Evolutionary conservation across 352 stramenopile species (phyloP).

Genomic region (Lagenidium giganteum): DNA sequence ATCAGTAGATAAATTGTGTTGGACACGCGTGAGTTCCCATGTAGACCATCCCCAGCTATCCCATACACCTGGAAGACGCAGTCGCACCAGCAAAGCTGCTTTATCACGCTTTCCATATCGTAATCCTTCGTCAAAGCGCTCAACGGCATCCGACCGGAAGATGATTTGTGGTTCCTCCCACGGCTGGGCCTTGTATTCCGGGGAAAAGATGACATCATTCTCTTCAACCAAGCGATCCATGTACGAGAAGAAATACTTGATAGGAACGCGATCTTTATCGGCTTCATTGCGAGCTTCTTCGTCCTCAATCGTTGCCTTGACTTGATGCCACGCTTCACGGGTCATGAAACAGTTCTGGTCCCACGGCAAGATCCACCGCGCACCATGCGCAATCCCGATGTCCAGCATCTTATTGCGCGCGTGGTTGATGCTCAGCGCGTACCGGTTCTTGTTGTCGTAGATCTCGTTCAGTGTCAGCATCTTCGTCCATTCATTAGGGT

Average conservation of each 20-base stretch:
- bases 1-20: slow-evolving; percentile 32
- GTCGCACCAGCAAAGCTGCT: slow-evolving; percentile 32
- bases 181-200: slow-evolving; percentile 22
- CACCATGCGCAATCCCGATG: slow-evolving; percentile 23
- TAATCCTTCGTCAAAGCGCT: slow-evolving; percentile 48
- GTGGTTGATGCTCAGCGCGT: slow-evolving; percentile 42
- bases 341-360: slow-evolving; percentile 53
- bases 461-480: slow-evolving; percentile 28
- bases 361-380: slow-evolving; percentile 44
- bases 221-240: slow-evolving; percentile 43
- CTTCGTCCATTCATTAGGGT: slow-evolving; percentile 24
- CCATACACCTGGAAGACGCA: slow-evolving; percentile 37
- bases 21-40: slow-evolving; percentile 36
- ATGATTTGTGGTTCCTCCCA: slow-evolving; percentile 60
- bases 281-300: slow-evolving; percentile 4
- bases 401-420: slow-evolving; percentile 45
- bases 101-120: slow-evolving; percentile 51
- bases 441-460: slow-evolving; percentile 46
- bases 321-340: slow-evolving; percentile 29
- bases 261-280: slow-evolving; percentile 1
- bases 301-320: slow-evolving; percentile 20
- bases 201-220: slow-evolving; percentile 37
- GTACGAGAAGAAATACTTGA: slow-evolving; percentile 50
- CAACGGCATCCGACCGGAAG: slow-evolving; percentile 35
- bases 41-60: slow-evolving; percentile 37